Percentiles rank a stretch among this genome's conserved stretches.
phyloP scores from a whole-genome alignment of 1,284 basidiomycete genomes.

The Phylloboletellus chloephorus region DNA sequence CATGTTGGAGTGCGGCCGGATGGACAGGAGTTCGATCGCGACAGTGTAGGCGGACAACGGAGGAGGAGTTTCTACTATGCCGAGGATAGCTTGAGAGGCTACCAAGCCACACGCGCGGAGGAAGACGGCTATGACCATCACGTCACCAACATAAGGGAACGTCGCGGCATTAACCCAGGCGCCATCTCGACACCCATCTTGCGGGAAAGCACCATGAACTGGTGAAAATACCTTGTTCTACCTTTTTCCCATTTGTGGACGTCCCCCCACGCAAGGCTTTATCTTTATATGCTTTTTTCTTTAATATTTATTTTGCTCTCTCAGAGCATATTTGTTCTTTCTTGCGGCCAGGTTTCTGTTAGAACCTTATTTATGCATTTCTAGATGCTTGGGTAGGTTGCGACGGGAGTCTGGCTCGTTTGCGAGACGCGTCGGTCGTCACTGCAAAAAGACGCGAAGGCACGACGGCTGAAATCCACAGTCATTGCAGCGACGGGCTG shows the following conservation, averaged over 20 bases:
- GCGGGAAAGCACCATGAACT: slow-evolving; percentile 69
- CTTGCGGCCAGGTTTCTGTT: slow-evolving; percentile 17
- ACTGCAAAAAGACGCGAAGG: neutral
- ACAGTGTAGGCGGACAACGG: slow-evolving; percentile 63
- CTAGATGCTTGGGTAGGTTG: slow-evolving; percentile 21
- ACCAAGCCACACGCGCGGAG: slow-evolving; percentile 30
- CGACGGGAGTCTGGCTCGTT: slow-evolving; percentile 9
- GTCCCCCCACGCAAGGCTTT: too few relatives aligned
- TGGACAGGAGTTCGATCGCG: slow-evolving; percentile 66
- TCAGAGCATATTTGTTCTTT: slow-evolving; percentile 1
- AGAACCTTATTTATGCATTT: slow-evolving; percentile 23
- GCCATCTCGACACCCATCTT: slow-evolving; percentile 63
- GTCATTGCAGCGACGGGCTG: slow-evolving; percentile 18
- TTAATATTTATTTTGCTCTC: slow-evolving; percentile 3
- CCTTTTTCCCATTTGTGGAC: slow-evolving; percentile 10
- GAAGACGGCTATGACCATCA: slow-evolving; percentile 29
- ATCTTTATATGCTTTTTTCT: slow-evolving; percentile 13
- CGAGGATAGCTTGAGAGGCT: slow-evolving; percentile 69
- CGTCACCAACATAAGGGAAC: slow-evolving; percentile 40
- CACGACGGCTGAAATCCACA: slow-evolving; percentile 9
- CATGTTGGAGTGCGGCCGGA: slow-evolving; percentile 41
- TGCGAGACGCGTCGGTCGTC: neutral
- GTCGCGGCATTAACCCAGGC: slow-evolving; percentile 46
- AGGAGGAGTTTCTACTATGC: slow-evolving; percentile 78
- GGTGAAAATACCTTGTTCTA: slow-evolving; percentile 36